Base-by-base conservation (phyloP, 2,329 filamentous ascomycete species). In the Fusarium citri region DNA sequence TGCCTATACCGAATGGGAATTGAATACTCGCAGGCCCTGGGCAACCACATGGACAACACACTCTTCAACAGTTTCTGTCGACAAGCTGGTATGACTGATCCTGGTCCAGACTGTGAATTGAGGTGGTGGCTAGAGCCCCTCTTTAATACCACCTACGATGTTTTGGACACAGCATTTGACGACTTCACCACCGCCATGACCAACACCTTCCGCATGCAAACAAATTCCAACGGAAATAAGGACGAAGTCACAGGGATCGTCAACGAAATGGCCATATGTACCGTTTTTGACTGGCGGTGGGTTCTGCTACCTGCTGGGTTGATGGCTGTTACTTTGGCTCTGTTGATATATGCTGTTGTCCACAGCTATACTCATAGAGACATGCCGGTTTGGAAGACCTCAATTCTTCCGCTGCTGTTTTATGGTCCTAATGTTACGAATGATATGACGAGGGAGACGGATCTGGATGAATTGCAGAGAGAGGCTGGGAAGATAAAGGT, bases 261-360 rank as follows among this genome's bases (percentile, higher is more conserved):
- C 3, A 41, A 50, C 25, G 57, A 62, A 20, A 62, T 43, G 11
- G 31, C 41, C 8, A 41, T 63, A 1, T 63, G 59, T 1, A 63
- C 59, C 2, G 47, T 55, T 4, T 63, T 63, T 28, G 57, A 63
- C 3, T 63, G 59, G 59, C 57, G 47, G 0, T 63, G 59, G 59
- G 26, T 63, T 18, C 5, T 63, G 8, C 12, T 63, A 7, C 57
- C 57, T 2, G 57, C 47, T 8, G 22, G n/a, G 1, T 22, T 63
- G 14, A n/a, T 63, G 47, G 22, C 14, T 11, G 26, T 47, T 11
- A 63, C 59, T 4, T 34, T 34, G 31, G 26, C 12, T 1, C 20
- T 63, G 41, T 47, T 63, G 31, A 16, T 63, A 34, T 20, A 28
- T 7, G 26, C 31, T 3, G n/a, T 63, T 20, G 16, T 55, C 0